phyloP scores from a whole-genome alignment of 345 rosid species.

The Carallia brachiata region DNA sequence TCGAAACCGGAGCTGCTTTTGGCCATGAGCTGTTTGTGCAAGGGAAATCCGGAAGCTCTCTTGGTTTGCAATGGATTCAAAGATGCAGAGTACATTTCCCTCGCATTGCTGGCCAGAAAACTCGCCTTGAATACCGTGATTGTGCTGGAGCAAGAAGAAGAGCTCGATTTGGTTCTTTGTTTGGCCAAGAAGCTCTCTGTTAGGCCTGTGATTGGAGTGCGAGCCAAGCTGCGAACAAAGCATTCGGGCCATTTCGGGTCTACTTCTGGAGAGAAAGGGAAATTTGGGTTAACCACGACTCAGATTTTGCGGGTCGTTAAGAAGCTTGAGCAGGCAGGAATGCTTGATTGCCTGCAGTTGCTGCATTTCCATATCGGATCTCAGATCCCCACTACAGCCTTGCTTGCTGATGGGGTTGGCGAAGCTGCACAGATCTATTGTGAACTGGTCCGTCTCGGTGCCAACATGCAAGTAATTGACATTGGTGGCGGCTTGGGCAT shows the following conservation, averaged over 20 bases:
- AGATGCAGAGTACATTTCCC: conserved; percentile 72
- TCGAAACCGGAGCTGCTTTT: conserved; percentile 91
- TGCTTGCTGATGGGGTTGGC: conserved; percentile 67
- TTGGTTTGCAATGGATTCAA: conserved; percentile 88
- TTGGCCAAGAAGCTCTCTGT: conserved; percentile 59
- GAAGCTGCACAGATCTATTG: conserved; percentile 92
- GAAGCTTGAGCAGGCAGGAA: conserved; percentile 54
- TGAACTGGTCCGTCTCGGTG: conserved; percentile 85
- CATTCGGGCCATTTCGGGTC: conserved; percentile 95
- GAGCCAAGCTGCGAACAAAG: conserved; percentile 87
- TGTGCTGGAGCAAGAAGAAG: conserved; percentile 92
- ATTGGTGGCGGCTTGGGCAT: conserved; percentile 91
- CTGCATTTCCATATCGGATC: conserved; percentile 95
- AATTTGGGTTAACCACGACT: conserved; percentile 74
- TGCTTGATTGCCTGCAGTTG: conserved; percentile 82
- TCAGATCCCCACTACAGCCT: conserved; percentile 73
- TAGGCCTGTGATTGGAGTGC: conserved; percentile 68
- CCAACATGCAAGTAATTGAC: conserved; percentile 69
- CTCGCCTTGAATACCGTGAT: conserved; percentile 70
- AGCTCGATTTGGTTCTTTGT: conserved; percentile 70
- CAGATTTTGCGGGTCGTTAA: conserved; percentile 75
- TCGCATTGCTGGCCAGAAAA: conserved; percentile 74
- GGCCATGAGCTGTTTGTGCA: conserved; percentile 84
- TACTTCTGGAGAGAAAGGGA: conserved; percentile 93
- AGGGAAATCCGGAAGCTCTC: conserved; percentile 62